Conservation (phyloP, 1,284 basidiomycete genomes). For the Puccinia novopanici region DNA sequence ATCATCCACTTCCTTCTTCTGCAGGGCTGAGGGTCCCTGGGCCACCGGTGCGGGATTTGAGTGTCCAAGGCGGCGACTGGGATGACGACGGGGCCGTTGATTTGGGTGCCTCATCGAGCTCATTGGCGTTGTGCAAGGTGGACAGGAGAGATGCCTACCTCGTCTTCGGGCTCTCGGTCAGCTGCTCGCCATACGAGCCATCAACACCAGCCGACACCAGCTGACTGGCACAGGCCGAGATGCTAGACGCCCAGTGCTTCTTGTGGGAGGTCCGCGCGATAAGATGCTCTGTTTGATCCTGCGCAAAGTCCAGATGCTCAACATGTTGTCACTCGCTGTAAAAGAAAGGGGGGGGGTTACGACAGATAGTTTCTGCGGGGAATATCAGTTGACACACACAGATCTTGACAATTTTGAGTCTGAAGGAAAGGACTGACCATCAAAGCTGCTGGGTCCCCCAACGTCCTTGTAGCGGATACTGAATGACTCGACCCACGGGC, state of each 20-base stretch:
- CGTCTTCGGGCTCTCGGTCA: not conserved
- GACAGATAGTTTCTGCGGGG: slow-evolving; percentile 68
- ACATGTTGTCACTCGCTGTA: slow-evolving; percentile 90
- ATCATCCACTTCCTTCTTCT: not conserved
- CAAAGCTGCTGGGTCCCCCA: slow-evolving; percentile 93
- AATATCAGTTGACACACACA: slow-evolving; percentile 13
- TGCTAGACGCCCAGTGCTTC: not conserved
- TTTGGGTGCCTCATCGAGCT: not conserved
- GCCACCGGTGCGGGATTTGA: not conserved
- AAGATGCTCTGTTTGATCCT: slow-evolving; percentile 43
- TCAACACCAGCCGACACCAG: not conserved
- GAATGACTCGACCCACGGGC: slow-evolving; percentile 84
- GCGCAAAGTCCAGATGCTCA: slow-evolving; percentile 60
- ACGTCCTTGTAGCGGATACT: slow-evolving; percentile 91
- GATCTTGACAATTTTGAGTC: not conserved
- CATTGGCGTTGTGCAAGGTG: not conserved
- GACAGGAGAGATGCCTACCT: not conserved
- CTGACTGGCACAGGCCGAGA: not conserved
- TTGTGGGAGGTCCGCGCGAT: slow-evolving; percentile 24
- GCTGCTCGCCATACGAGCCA: not conserved
- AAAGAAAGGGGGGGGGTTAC: slow-evolving; percentile 95
- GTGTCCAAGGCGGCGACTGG: not conserved
- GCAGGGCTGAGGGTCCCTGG: not conserved
- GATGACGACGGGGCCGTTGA: not conserved
- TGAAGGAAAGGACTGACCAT: slow-evolving; percentile 57